Conservation (phyloP, 805 yeast species). For the Barnettozyma sp. region DNA sequence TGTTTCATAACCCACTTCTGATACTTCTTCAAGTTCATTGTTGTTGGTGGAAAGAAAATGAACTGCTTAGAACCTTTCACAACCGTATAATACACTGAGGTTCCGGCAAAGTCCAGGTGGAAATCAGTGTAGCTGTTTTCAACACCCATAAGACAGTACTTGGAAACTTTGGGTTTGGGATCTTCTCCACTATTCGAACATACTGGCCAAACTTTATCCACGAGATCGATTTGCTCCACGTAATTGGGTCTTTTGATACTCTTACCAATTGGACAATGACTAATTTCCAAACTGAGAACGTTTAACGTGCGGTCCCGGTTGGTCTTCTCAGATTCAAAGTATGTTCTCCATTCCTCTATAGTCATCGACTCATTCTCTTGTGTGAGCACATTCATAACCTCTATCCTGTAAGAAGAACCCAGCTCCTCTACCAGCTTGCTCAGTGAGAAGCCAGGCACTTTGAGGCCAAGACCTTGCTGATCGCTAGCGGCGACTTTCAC, state of each 20-base stretch:
- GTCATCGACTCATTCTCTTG: constrained; percentile 64
- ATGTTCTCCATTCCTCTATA: constrained; percentile 66
- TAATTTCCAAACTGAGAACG: constrained; percentile 76
- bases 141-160: constrained; percentile 83
- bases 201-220: constrained; percentile 56
- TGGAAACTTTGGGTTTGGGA: constrained; percentile 53
- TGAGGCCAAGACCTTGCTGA: constrained; percentile 36
- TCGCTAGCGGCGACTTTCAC: constrained; percentile 34
- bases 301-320: constrained; percentile 64
- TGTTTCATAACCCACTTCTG: constrained; percentile 56
- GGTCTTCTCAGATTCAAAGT: constrained; percentile 40
- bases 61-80: constrained; percentile 70
- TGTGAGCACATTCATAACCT: constrained; percentile 85
- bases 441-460: constrained; percentile 56
- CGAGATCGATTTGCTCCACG: constrained; percentile 62
- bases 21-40: constrained; percentile 51
- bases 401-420: constrained; percentile 59
- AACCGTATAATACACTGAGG: constrained; percentile 83
- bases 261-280: constrained; percentile 42
- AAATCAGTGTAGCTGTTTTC: constrained; percentile 78
- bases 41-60: constrained; percentile 73
- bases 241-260: constrained; percentile 54
- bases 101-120: constrained; percentile 89
- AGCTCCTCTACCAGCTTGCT: constrained; percentile 48
- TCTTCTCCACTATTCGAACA: constrained; percentile 5